These are phyloP conservation scores for Ganoderma meredithae DNA, from an alignment of 1,284 basidiomycete species.

Conservation along the genomic window DNA sequence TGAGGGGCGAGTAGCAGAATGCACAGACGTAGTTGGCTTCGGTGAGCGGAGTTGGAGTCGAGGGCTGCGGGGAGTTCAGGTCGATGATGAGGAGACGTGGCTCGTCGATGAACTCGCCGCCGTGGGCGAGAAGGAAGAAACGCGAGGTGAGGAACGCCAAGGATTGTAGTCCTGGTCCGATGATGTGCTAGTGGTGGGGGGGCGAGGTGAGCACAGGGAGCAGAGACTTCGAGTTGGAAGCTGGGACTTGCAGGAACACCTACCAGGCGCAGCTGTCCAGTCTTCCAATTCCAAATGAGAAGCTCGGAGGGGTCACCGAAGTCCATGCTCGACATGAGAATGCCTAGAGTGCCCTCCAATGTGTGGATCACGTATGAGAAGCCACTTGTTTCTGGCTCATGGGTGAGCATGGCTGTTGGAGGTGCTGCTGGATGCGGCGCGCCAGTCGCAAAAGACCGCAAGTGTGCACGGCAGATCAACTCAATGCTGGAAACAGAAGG, in stretches of 20 bases:
- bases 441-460: conserved; percentile 57
- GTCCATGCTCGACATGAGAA: conserved; percentile 48
- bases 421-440: conserved; percentile 52
- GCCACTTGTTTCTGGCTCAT: conserved; percentile 28
- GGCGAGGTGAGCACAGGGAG: no score
- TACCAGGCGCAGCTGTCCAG: conserved; percentile 53
- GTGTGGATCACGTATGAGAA: conserved; percentile 55
- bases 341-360: conserved; percentile 54
- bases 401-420: conserved; percentile 44
- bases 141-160: conserved; percentile 52
- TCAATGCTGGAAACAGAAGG: conserved; percentile 8
- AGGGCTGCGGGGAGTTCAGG: conserved; percentile 27
- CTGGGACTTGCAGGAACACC: background rate
- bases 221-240: no score
- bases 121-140: conserved; percentile 35
- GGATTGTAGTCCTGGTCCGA: conserved; percentile 46
- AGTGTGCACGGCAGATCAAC: conserved; percentile 44
- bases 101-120: no score
- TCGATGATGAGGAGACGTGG: conserved; percentile 43
- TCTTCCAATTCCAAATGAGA: conserved; percentile 72
- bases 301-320: conserved; percentile 49
- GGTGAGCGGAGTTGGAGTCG: conserved; percentile 39
- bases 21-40: conserved; percentile 45
- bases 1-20: conserved; percentile 51
- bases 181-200: conserved; percentile 21